Base-by-base conservation (phyloP, 805 yeast genomes). In the Spencermartinsiella europaea region DNA sequence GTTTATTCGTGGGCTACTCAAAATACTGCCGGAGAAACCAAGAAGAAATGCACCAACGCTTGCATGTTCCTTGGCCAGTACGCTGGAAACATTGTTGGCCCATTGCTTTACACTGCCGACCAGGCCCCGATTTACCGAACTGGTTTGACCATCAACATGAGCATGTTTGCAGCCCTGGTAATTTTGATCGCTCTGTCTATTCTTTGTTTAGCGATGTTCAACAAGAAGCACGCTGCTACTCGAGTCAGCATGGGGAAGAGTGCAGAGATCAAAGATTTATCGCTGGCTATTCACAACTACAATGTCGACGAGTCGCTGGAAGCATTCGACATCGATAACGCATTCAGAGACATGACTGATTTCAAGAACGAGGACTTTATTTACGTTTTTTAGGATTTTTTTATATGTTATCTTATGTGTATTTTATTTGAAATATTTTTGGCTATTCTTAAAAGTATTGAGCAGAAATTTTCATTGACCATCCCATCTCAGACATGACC, bases 51-150 rank as follows among this genome's bases (percentile, higher is more conserved):
- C 34, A 45, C 56, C 21, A 47, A 51, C 21, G 60, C 63, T 20
- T 45, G 57, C 38, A 54, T 55, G 2, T 58, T 55, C 44, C 45
- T 60, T 21, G 58, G 57, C 17, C 53, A 46, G 21, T 49, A 59
- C 27, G 53, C 57, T 5, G 68, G 68, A 14, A 60, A 59, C 39
- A 54, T 57, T 19, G 48, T 80, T 48, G 89, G 87, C 2, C 86
- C 89, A 15, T 21, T 47, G 21, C 27, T 47, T n/a, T 47, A 47
- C 37, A 44, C 45, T 7, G 35, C 51, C 3, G 38, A 38, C 21
- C 51, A 47, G 42, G 45, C 44, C 3, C 51, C 51, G 5, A n/a
- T 43, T 10, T 47, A 47, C 35, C 37, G 41, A 17, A 42, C 52
- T 17, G 55, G 52, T 10, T 37, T 49, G 35, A 45, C 43, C 3